Conservation (phyloP, 2,329 filamentous ascomycete species). For the Hymenoscyphus linearis region DNA sequence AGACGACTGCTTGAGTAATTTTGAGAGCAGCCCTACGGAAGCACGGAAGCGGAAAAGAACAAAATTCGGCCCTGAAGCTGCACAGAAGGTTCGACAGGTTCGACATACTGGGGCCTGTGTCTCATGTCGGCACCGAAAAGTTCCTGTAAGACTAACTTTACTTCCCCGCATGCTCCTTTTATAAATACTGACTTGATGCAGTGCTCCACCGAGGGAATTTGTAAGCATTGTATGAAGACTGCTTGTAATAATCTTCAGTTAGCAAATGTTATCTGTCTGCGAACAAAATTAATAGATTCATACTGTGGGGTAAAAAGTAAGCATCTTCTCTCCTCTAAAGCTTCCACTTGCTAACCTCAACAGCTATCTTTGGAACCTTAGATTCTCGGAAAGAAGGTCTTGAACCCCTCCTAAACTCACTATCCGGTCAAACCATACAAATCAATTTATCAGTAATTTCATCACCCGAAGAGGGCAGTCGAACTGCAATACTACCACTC, state of each 20-base stretch:
- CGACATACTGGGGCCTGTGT: conserved; percentile 15
- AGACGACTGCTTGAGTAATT: conserved; percentile 10
- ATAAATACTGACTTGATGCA: conserved; percentile 1
- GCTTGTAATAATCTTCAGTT: conserved; percentile 8
- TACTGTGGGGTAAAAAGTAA: conserved; percentile 18
- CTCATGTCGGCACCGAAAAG: conserved; percentile 15
- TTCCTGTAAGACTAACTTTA: conserved; percentile 9
- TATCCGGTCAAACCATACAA: conserved; percentile 6
- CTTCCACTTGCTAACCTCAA: background rate
- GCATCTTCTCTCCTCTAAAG: background rate
- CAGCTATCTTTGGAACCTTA: conserved; percentile 13
- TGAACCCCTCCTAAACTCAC: conserved; percentile 12
- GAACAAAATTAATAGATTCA: conserved; percentile 15
- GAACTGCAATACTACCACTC: conserved; percentile 3
- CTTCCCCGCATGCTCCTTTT: background rate
- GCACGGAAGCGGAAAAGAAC: conserved; percentile 14
- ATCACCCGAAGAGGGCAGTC: background rate
- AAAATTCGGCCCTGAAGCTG: conserved; percentile 11
- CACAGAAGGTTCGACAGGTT: conserved; percentile 15
- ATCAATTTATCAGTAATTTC: conserved; percentile 8
- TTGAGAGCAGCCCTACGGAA: conserved; percentile 6
- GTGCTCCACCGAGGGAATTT: conserved; percentile 17
- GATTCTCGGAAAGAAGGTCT: conserved; percentile 10
- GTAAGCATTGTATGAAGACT: conserved; percentile 12
- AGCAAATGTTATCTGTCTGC: conserved; percentile 15